Conservation (phyloP, 2,329 filamentous ascomycete genomes). For the Colletotrichum shisoi region DNA sequence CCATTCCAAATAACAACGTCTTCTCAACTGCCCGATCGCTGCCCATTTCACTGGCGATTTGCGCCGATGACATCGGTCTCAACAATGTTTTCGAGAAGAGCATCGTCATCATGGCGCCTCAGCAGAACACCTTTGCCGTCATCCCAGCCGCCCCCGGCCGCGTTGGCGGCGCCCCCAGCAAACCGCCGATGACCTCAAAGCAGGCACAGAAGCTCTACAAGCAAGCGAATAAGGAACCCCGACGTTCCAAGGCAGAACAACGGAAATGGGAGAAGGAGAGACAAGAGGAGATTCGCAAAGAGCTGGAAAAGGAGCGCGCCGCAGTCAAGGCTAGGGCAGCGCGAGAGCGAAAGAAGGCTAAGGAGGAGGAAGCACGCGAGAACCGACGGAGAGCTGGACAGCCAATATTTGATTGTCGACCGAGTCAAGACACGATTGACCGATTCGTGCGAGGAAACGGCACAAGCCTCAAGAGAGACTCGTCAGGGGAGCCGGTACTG, state of each 20-base stretch:
- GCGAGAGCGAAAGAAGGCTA: slow-evolving; percentile 65
- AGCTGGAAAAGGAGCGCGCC: slow-evolving; percentile 59
- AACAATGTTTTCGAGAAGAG: slow-evolving; percentile 25
- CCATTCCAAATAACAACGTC: slow-evolving; percentile 2
- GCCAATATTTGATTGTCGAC: slow-evolving; percentile 62
- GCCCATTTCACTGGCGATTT: neutral
- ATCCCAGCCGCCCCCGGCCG: slow-evolving; percentile 49
- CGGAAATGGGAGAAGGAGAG: slow-evolving; percentile 52
- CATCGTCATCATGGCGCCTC: slow-evolving; percentile 47
- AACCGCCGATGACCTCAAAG: slow-evolving; percentile 54
- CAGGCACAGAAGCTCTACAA: slow-evolving; percentile 53
- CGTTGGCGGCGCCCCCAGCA: slow-evolving; percentile 37
- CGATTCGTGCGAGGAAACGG: slow-evolving; percentile 57
- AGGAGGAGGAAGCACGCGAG: slow-evolving; percentile 59
- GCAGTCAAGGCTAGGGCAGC: slow-evolving; percentile 58
- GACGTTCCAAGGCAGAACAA: slow-evolving; percentile 55
- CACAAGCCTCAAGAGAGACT: slow-evolving; percentile 45
- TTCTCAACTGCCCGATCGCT: neutral
- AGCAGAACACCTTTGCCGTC: slow-evolving; percentile 56
- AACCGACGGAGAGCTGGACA: slow-evolving; percentile 61
- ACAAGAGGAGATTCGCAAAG: slow-evolving; percentile 62
- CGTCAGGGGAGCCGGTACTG: slow-evolving; percentile 27
- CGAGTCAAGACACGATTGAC: slow-evolving; percentile 66
- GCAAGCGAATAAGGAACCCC: slow-evolving; percentile 49
- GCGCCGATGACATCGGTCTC: neutral